Conservation (phyloP, 192 early-diverging fungal species). For the Backusella tuberculispora region DNA sequence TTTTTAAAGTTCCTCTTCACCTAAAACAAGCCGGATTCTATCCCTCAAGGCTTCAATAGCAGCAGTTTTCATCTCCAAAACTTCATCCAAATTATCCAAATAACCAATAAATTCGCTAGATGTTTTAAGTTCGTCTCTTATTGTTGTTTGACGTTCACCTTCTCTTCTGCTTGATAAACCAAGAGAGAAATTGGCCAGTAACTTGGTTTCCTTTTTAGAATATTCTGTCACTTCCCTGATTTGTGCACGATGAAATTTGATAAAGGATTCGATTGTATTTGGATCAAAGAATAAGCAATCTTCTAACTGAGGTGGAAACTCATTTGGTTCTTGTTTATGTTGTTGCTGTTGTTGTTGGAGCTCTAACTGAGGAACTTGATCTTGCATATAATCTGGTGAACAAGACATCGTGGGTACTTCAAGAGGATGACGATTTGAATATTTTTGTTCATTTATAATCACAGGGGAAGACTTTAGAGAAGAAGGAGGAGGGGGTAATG, state of each 20-base stretch:
- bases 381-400: conserved; percentile 1
- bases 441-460: conserved; percentile 7
- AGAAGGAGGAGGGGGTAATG: not conserved
- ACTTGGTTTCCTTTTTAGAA: conserved; percentile 68
- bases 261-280: conserved; percentile 60
- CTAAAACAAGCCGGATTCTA: conserved; percentile 31
- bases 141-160: conserved; percentile 14
- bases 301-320: conserved; percentile 6
- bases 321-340: conserved; percentile 1
- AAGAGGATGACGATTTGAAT: not conserved
- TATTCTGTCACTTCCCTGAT: conserved; percentile 64
- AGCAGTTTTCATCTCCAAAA: conserved; percentile 43
- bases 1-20: conserved; percentile 28
- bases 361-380: not conserved
- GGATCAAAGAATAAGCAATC: conserved; percentile 37
- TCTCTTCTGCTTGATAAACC: conserved; percentile 55
- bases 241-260: conserved; percentile 64
- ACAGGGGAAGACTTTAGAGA: conserved; percentile 1
- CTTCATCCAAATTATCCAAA: conserved; percentile 48
- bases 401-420: not conserved
- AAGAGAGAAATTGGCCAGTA: conserved; percentile 61
- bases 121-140: conserved; percentile 33
- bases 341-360: not conserved
- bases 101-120: conserved; percentile 39
- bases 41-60: conserved; percentile 43